Base-by-base conservation (phyloP, 2,329 filamentous ascomycete genomes). In the Biscogniauxia marginata region DNA sequence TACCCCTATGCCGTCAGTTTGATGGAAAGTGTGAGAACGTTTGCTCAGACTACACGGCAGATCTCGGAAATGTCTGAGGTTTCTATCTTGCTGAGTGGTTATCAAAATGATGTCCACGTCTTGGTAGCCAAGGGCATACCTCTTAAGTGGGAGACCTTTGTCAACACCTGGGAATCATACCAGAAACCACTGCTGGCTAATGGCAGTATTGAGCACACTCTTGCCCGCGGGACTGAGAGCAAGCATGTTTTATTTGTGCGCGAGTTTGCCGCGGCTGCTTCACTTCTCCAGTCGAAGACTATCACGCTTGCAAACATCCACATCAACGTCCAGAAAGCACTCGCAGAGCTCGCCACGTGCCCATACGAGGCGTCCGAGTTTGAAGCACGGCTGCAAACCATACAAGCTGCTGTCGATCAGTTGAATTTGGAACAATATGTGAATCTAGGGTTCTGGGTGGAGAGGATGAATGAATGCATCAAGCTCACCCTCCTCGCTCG, bases 1-100 rank as follows among this genome's bases (percentile, higher is more conserved):
- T 99, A 99, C 67, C 95, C 95, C 0, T 99, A 96, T 69, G 95
- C 96, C 21, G 93, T 99, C 63, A 98, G 93, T 69, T 77, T 99
- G 63, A 99, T 99, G 92, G 95, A 99, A 75, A 98, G 92, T 67
- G 91, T 98, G n/a, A 85, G 93, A 56, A 98, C 92, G 0, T 88
- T 96, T 61, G 84, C 91, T 1, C 93, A 98, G 74, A 97, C 92
- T 0, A 88, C 89, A 65, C 87, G 91, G 24, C 86, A 90, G 50
- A 96, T 99, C 57, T 80, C 85, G 18, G 85, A 89, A 53, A 93
- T 99, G 90, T 84, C 87, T 9, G 90, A 93, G 63, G 92, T 97
- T 56, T 86, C 92, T 0, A 87, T 96, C 49, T 79, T 99, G 20
- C 81, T 99, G 21, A 92, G 90, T 69, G 92, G 93, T 21, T 96